Conservation (phyloP, 2,329 filamentous ascomycete species). For the Pseudogymnoascus sp. region DNA sequence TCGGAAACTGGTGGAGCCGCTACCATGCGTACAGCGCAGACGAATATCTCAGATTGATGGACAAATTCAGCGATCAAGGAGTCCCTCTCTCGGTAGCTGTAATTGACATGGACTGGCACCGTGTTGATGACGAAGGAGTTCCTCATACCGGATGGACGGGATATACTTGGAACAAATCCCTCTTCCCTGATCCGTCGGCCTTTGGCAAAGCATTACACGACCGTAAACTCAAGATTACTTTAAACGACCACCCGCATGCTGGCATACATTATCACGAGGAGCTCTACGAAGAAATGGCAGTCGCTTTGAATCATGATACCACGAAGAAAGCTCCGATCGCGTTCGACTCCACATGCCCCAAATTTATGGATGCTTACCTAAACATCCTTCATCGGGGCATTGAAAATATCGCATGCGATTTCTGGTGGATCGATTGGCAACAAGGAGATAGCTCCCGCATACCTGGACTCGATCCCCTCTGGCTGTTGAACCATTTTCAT, state of each 20-base stretch:
- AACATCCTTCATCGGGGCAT: constrained; percentile 47
- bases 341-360: constrained; percentile 46
- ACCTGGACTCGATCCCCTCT: constrained; percentile 52
- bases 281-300: constrained; percentile 45
- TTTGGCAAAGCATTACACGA: constrained; percentile 45
- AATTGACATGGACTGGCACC: constrained; percentile 61
- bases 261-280: constrained; percentile 47
- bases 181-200: constrained; percentile 46
- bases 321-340: constrained; percentile 40
- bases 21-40: constrained; percentile 50
- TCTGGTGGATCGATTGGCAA: constrained; percentile 64
- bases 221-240: constrained; percentile 43
- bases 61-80: constrained; percentile 40
- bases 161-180: constrained; percentile 52
- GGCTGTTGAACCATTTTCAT: constrained; percentile 58
- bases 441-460: constrained; percentile 48
- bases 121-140: constrained; percentile 40
- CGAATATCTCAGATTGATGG: constrained; percentile 50
- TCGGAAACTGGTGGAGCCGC: constrained; percentile 60
- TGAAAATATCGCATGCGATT: constrained; percentile 47
- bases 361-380: constrained; percentile 51
- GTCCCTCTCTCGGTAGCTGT: constrained; percentile 53
- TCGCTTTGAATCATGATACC: constrained; percentile 43
- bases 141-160: constrained; percentile 48
- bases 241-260: constrained; percentile 56